Evolutionary conservation across 495 filamentous ascomycete genomes (phyloP), one percentile per base, ranked within the genome.

Genomic region (Penicillium desertorum): DNA sequence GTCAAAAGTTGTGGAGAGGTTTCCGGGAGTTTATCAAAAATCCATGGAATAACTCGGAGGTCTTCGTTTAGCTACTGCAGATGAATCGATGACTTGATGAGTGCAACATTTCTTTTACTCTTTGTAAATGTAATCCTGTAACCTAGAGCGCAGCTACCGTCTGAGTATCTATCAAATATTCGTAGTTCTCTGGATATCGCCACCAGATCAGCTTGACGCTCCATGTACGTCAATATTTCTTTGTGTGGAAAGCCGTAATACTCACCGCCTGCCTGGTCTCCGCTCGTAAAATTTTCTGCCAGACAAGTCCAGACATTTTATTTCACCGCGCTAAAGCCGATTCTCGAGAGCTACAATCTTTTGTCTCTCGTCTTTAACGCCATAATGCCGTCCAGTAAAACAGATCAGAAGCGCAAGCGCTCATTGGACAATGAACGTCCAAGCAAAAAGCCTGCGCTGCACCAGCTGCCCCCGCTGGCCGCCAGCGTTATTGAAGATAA

Each of bases 381-480:
- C 60, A 77, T 43, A 51, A 87, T 85, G 82, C 69, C 79, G 8
- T 78, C 80, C 34, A 64, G 70, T 19, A 76, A 74, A 47, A 75
- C 80, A 30, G 81, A 84, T 44, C 87, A 88, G 69, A 95, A 95
- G 78, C 81, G 90, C 57, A 91, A 92, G 76, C 81, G 88, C 61
- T 65, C 69, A 32, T 81, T 79, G 3, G 82, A 86, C 20, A 67
- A 73, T 36, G 79, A 80, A 19, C 71, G 74, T 19, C 81, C 85
- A 6, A 83, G 78, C 65, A 92, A 92, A 65, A 88, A 84, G 72
- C 75, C 83, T 49, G 80, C 82, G 25, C 65, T 84, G 32, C 75
- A 77, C 52, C 59, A 65, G 62, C 64, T 75, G 57, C 62, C 71
- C 39, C 65, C 76, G 36, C 71, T 73, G 19, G 71, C 87, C 50